Percentiles rank a stretch among this genome's conserved stretches.
phyloP scores from a whole-genome alignment of 2,329 filamentous ascomycete genomes.

The Aspergillus proliferans region DNA sequence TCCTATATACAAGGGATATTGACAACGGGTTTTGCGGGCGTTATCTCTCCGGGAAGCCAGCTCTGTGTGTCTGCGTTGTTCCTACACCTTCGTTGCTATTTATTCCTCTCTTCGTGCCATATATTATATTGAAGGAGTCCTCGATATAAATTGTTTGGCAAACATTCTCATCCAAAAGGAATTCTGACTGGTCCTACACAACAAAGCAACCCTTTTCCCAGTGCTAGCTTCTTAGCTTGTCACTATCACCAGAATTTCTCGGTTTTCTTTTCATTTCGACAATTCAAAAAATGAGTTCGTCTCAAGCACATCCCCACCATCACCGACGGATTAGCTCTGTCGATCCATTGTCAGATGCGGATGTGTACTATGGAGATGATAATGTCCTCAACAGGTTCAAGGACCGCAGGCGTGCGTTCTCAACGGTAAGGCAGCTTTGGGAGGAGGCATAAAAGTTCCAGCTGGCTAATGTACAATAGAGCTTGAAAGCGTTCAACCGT shows the following conservation, averaged over 20 bases:
- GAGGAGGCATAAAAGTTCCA: constrained; percentile 9
- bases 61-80: too few species aligned
- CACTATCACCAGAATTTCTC: neutral
- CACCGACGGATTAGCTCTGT: constrained; percentile 37
- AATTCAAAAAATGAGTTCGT: constrained; percentile 34
- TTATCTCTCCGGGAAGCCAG: too few species aligned
- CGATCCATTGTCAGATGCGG: constrained; percentile 54
- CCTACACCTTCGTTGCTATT: too few species aligned
- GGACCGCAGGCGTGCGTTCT: constrained; percentile 49
- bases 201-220: too few species aligned
- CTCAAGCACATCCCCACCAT: constrained; percentile 22
- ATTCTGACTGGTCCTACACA: too few species aligned
- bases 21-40: too few species aligned
- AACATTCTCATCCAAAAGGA: too few species aligned
- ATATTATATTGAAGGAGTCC: too few species aligned
- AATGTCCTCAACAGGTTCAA: constrained; percentile 42
- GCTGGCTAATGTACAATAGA: constrained; percentile 19
- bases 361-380: constrained; percentile 54
- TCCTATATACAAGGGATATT: too few species aligned
- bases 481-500: constrained; percentile 31
- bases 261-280: neutral
- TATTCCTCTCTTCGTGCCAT: too few species aligned
- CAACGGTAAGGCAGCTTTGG: constrained; percentile 41
- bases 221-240: neutral
- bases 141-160: too few species aligned